Evolutionary conservation across 441 rosid genomes (phyloP), one percentile per base, ranked within the genome.

Genomic region (Biscutella laevigata): DNA sequence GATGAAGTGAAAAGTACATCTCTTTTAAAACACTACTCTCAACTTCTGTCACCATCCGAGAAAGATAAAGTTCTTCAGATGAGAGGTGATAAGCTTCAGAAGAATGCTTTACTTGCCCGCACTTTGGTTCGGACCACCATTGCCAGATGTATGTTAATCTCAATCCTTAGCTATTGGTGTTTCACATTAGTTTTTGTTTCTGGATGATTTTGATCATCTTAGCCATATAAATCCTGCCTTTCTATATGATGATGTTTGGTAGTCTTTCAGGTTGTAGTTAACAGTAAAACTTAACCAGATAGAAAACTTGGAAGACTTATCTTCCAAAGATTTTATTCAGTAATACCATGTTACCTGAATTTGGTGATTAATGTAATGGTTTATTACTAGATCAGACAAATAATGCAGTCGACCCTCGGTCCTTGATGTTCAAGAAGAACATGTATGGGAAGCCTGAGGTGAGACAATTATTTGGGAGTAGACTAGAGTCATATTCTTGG

Each of bases 401-500:
- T 46, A 37, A 61, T 65, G 74, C 54, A 20, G 66, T 59, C 7
- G 61, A 81, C 78, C 92, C 97, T 37, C 56, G 72, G 24, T 73
- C 79, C 53, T 71, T 88, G 76, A 74, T 74, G 71, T 88, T 92
- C 64, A 71, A 60, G 71, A 88, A 74, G 76, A 92, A 84, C 41
- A 46, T 59, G 51, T 74, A 84, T 67, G 97, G 99, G 61, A 92
- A 92, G 68, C 99, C 99, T 49, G 92, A 88, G 95, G 97, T 91
- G 27, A 69, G 75, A 36, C 38, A 56, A 44, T 59, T 29, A 19
- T 39, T 36, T 58, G 36, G 42, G 25, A 22, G 12, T 62, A 30
- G 48, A 34, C 20, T 37, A 16, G 32, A 52, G 41, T 34, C 10
- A 17, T 10, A 20, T 25, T 33, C 13, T 13, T 6, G 3, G 7